Conservation (phyloP, 2,329 filamentous ascomycete genomes). For the Claviceps africana region DNA sequence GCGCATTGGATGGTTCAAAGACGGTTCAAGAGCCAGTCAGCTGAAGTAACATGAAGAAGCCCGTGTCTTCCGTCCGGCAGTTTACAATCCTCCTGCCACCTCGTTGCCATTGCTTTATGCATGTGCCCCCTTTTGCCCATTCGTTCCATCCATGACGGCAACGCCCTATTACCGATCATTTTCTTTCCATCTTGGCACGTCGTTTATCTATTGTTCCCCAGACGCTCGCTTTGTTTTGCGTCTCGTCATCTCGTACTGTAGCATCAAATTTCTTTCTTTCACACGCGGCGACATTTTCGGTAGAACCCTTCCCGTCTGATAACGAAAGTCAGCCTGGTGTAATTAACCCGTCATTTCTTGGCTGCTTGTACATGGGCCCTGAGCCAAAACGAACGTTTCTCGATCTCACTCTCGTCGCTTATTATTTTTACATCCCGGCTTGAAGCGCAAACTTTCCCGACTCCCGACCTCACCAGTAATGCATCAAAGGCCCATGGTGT, state of each 20-base stretch:
- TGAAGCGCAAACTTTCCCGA: not conserved
- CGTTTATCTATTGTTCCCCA: not conserved
- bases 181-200: not conserved
- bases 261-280: not conserved
- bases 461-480: slow-evolving; percentile 7
- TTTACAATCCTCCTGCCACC: not conserved
- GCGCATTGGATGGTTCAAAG: not conserved
- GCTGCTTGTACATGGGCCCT: not conserved
- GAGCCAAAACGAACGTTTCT: not conserved
- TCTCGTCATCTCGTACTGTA: not conserved
- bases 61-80: not conserved
- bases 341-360: slow-evolving; percentile 3
- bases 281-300: not conserved
- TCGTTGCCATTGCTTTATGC: slow-evolving; percentile 1
- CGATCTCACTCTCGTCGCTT: not conserved
- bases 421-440: not conserved
- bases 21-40: not conserved
- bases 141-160: not conserved
- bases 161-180: not conserved
- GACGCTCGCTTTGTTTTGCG: not conserved
- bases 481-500: slow-evolving; percentile 8
- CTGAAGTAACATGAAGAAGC: not conserved
- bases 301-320: not conserved
- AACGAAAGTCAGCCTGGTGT: not conserved
- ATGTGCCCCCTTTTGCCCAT: not conserved